Evolutionary conservation across 2,329 filamentous ascomycete species (phyloP).

Genomic region (Alternaria consortialis): DNA sequence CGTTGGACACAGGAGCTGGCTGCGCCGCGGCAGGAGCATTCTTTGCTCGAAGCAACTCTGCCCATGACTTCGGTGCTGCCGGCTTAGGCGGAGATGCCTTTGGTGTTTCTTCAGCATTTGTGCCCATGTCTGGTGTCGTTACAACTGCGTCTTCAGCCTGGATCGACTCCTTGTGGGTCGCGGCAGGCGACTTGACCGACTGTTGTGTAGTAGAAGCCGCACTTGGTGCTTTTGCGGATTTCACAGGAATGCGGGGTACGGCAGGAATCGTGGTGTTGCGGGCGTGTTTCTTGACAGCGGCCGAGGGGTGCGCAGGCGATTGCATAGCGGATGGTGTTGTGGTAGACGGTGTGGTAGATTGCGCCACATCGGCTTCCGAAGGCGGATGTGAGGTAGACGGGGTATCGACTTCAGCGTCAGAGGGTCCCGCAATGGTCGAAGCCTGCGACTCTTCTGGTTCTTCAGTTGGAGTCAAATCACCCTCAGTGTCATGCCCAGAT

Average conservation of each 20-base stretch:
- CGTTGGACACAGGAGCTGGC: conserved; percentile 36
- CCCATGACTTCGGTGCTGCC: conserved; percentile 70
- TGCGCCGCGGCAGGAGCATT: conserved; percentile 47
- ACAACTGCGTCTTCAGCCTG: conserved; percentile 19
- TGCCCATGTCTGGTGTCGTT: conserved; percentile 19
- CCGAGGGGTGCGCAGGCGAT: conserved; percentile 44
- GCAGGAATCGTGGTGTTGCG: conserved; percentile 57
- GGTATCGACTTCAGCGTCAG: conserved; percentile 62
- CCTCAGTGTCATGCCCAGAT: conserved; percentile 25
- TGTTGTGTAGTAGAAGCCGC: conserved; percentile 49
- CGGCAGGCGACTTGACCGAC: conserved; percentile 40
- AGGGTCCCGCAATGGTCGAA: conserved; percentile 56
- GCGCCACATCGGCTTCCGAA: conserved; percentile 65
- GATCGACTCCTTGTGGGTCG: conserved; percentile 21
- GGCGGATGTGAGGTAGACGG: conserved; percentile 67
- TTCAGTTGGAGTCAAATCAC: conserved; percentile 54
- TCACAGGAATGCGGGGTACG: conserved; percentile 63
- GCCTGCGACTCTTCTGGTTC: conserved; percentile 52
- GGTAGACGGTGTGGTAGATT: conserved; percentile 65
- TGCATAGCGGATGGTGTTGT: conserved; percentile 59
- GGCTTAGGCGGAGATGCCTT: conserved; percentile 57
- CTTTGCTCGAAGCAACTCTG: conserved; percentile 70
- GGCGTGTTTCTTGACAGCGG: conserved; percentile 46
- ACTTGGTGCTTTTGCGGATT: conserved; percentile 52
- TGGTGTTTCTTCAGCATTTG: conserved; percentile 44